Conservation (phyloP, 352 stramenopile genomes). For the Stramenopiles sp. region DNA sequence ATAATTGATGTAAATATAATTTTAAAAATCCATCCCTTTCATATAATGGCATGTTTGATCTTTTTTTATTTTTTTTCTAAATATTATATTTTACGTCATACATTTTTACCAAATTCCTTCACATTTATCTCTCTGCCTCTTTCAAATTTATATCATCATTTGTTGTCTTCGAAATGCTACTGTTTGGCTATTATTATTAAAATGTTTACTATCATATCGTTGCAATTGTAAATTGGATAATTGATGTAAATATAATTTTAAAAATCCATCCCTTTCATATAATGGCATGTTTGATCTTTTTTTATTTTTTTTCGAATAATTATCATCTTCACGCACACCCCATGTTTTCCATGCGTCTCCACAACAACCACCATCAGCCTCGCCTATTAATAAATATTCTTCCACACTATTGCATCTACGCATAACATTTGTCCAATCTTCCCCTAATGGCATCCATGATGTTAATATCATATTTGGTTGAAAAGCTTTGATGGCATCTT, state of each 20-base stretch:
- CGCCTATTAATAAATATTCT: conserved; percentile 49
- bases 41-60: background rate
- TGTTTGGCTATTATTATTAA: conserved; percentile 1
- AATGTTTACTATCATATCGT: conserved; percentile 4
- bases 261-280: background rate
- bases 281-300: background rate
- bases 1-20: background rate
- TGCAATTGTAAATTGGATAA: background rate
- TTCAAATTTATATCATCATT: background rate
- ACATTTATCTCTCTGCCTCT: background rate
- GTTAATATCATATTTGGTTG: conserved; percentile 31
- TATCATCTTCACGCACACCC: no score
- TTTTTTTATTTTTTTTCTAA: background rate
- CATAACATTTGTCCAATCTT: conserved; percentile 37
- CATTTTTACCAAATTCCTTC: no score
- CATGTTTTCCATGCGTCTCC: conserved; percentile 40
- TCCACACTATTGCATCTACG: conserved; percentile 22
- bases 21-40: background rate
- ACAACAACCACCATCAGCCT: conserved; percentile 37
- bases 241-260: background rate
- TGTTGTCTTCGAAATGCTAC: background rate
- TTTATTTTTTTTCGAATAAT: background rate
- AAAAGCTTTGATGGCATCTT: conserved; percentile 30
- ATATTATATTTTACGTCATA: no score
- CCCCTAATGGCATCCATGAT: conserved; percentile 39